Evolutionary conservation across 2,329 filamentous ascomycete genomes (phyloP).

Genomic region (Ophiostoma ulmi): DNA sequence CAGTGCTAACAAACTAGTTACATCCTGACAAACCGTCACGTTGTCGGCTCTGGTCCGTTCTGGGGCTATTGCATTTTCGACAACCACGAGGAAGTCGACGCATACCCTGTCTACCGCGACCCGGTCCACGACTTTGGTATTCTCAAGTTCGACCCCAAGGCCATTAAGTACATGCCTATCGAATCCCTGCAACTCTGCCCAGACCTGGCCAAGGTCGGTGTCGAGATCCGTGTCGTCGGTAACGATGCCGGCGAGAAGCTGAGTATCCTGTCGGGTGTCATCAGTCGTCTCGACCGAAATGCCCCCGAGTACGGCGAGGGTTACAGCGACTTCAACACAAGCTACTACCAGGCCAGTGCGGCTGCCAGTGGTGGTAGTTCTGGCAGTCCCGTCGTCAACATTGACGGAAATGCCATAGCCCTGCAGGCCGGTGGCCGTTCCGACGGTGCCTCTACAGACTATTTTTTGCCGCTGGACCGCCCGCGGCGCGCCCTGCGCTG

Average conservation of each 20-base stretch:
- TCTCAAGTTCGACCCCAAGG: constrained; percentile 88
- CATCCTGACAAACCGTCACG: constrained; percentile 84
- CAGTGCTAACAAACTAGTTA: constrained; percentile 40
- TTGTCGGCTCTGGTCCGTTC: constrained; percentile 91
- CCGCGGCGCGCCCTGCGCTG: constrained; percentile 82
- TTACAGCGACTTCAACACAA: constrained; percentile 92
- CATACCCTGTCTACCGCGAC: constrained; percentile 93
- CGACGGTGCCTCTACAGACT: constrained; percentile 94
- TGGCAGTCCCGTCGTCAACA: constrained; percentile 95
- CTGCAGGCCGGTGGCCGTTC: constrained; percentile 89
- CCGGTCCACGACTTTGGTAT: constrained; percentile 98
- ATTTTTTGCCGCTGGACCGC: constrained; percentile 90
- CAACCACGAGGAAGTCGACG: constrained; percentile 95
- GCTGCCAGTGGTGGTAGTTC: constrained; percentile 95
- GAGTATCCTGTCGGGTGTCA: constrained; percentile 94
- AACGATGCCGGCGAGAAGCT: constrained; percentile 98
- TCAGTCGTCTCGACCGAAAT: constrained; percentile 91
- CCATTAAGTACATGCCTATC: constrained; percentile 95
- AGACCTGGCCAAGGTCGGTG: constrained; percentile 81
- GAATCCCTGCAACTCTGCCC: constrained; percentile 74
- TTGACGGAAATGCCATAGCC: constrained; percentile 86
- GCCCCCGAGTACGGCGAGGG: constrained; percentile 97
- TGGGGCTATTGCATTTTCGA: constrained; percentile 99
- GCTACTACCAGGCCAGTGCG: constrained; percentile 97
- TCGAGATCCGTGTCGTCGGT: constrained; percentile 93